Evolutionary conservation across 2,329 filamentous ascomycete genomes (phyloP).

Genomic region (Diaporthe longicolla): DNA sequence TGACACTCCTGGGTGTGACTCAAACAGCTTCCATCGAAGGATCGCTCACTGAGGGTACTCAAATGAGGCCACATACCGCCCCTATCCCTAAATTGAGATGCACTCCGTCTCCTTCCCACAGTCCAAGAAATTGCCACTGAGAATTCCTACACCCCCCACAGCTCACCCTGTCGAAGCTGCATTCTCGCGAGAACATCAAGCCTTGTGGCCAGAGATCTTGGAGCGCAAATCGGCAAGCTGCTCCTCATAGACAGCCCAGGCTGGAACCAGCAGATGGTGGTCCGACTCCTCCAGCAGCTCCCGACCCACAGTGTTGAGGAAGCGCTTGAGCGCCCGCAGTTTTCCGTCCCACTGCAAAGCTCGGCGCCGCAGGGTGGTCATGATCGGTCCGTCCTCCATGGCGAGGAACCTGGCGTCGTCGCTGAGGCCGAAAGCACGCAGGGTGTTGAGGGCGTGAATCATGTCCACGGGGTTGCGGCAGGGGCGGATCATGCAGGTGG

Average conservation of each 20-base stretch:
- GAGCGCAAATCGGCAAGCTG: not conserved
- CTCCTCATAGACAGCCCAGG: not conserved
- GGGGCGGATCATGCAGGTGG: not conserved
- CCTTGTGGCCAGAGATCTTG: not conserved
- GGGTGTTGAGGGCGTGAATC: not conserved
- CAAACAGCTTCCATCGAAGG: too few relatives aligned
- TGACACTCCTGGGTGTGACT: not conserved
- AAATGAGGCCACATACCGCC: not conserved
- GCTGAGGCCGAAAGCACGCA: not conserved
- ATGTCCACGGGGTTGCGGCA: not conserved
- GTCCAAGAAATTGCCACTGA: not conserved
- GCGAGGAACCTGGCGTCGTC: not conserved
- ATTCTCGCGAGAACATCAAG: not conserved
- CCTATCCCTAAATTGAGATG: not conserved
- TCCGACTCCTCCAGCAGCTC: not conserved
- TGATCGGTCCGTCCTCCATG: not conserved
- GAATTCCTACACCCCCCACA: not conserved
- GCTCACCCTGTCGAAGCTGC: not conserved
- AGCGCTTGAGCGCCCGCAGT: not conserved
- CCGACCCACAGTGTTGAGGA: not conserved
- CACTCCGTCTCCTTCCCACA: not conserved
- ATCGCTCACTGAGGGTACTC: not conserved
- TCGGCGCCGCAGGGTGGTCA: not conserved
- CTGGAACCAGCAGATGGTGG: not conserved
- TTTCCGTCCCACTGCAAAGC: not conserved